phyloP scores from a whole-genome alignment of 805 yeast species.

The Schwanniomyces pseudopolymorphus region DNA sequence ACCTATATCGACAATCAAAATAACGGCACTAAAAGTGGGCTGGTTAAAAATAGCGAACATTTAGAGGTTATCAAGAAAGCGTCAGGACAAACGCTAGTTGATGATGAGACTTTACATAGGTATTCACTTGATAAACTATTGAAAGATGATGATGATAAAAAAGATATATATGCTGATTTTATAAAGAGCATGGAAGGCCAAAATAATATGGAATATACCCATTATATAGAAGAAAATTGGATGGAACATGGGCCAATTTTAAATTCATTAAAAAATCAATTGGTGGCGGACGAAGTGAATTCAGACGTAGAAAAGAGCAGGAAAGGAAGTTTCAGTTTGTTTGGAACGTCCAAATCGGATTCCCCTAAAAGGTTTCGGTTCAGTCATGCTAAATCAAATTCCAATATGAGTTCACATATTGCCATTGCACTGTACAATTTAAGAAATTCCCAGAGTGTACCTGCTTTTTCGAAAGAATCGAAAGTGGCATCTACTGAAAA shows the following conservation, averaged over 20 bases:
- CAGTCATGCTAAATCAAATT: neutral
- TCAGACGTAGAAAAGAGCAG: neutral
- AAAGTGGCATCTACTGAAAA: neutral
- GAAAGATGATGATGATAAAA: neutral
- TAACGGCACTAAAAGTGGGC: neutral
- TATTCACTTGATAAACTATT: neutral
- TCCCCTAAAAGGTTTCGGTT: constrained; percentile 1
- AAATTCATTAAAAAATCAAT: constrained; percentile 3
- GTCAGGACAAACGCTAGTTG: constrained; percentile 14
- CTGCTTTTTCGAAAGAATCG: constrained; percentile 6
- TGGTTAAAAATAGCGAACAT: neutral
- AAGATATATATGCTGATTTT: neutral
- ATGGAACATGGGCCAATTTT: constrained; percentile 17
- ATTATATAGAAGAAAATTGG: constrained; percentile 16
- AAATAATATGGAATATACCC: constrained; percentile 5
- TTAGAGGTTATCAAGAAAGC: constrained; percentile 9
- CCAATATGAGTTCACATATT: neutral
- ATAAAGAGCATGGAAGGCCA: constrained; percentile 3
- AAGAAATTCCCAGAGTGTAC: constrained; percentile 11
- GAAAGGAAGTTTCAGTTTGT: constrained; percentile 4
- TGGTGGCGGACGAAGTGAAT: neutral
- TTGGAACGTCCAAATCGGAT: constrained; percentile 1
- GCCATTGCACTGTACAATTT: neutral
- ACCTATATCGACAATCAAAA: neutral
- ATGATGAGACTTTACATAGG: neutral